Evolutionary conservation across 2,329 filamentous ascomycete species (phyloP).

Genomic region (Diaporthe sp.): DNA sequence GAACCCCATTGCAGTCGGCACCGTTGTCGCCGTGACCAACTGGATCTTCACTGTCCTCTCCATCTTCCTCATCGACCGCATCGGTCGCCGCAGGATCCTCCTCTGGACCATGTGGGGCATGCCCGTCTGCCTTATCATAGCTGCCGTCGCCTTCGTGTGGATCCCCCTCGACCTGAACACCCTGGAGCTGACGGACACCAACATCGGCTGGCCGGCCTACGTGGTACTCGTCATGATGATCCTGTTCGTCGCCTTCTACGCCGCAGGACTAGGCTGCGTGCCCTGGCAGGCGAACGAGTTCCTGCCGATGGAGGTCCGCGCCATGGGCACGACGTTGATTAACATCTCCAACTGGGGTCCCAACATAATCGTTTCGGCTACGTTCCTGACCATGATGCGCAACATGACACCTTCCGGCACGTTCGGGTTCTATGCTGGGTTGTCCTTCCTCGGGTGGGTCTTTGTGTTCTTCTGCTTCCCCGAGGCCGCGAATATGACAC

Average conservation of each 20-base stretch:
- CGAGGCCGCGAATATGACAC: not conserved
- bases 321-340: not conserved
- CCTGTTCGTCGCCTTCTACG: conserved; percentile 56
- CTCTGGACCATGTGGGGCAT: conserved; percentile 59
- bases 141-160: conserved; percentile 58
- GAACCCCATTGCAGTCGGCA: conserved; percentile 60
- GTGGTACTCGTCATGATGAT: conserved; percentile 58
- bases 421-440: not conserved
- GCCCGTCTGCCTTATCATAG: conserved; percentile 55
- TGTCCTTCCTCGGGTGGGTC: conserved; percentile 8
- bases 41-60: conserved; percentile 64
- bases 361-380: not conserved
- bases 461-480: conserved; percentile 19
- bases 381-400: conserved; percentile 11
- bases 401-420: conserved; percentile 6
- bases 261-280: not conserved
- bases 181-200: conserved; percentile 50
- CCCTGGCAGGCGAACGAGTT: conserved; percentile 20
- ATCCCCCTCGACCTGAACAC: conserved; percentile 59
- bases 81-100: conserved; percentile 59
- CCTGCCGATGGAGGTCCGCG: not conserved
- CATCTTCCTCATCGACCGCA: conserved; percentile 58
- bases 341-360: conserved; percentile 7
- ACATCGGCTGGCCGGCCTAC: conserved; percentile 48
- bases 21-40: conserved; percentile 58